A percentile compares a stretch with the other conserved stretches of the same genome.
Evolutionary conservation across 169 alveolate species (phyloP).

Genomic region (Plasmodium relictum): DNA sequence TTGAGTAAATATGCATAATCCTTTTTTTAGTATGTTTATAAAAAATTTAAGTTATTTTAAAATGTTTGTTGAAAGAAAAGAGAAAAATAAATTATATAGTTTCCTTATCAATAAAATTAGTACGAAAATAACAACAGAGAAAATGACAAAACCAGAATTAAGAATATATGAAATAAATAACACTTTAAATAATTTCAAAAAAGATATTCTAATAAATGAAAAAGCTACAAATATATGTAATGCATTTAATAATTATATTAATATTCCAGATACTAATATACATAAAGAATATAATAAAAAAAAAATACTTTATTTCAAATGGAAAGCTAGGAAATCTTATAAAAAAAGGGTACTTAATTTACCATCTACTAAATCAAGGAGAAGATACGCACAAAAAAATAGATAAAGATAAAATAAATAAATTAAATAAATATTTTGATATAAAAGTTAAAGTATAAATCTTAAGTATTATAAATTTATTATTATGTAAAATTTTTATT

Average conservation of each 20-base stretch:
- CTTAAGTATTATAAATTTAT: no score
- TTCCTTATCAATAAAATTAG: constrained; percentile 18
- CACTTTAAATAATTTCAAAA: background rate
- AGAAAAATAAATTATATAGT: constrained; percentile 18
- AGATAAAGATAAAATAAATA: constrained; percentile 56
- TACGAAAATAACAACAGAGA: constrained; percentile 24
- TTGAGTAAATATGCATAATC: constrained; percentile 33
- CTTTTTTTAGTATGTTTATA: constrained; percentile 17
- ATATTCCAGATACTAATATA: constrained; percentile 27
- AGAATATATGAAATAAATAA: constrained; percentile 12
- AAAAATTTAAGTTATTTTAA: constrained; percentile 26
- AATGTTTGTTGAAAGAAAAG: constrained; percentile 33
- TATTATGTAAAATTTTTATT: constrained; percentile 20
- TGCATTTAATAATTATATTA: constrained; percentile 17
- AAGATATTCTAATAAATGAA: constrained; percentile 2
- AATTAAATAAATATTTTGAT: background rate
- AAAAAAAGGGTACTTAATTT: constrained; percentile 84
- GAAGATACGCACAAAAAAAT: constrained; percentile 85
- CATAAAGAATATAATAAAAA: constrained; percentile 17
- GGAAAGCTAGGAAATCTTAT: constrained; percentile 86
- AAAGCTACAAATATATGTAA: constrained; percentile 13
- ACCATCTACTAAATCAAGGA: constrained; percentile 87
- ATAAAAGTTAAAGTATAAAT: constrained; percentile 9
- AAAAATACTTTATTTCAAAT: constrained; percentile 78
- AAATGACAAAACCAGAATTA: constrained; percentile 20